These are phyloP conservation scores for Cyberlindnera americana DNA, from an alignment of 805 yeast genomes.

Conservation along the genomic window DNA sequence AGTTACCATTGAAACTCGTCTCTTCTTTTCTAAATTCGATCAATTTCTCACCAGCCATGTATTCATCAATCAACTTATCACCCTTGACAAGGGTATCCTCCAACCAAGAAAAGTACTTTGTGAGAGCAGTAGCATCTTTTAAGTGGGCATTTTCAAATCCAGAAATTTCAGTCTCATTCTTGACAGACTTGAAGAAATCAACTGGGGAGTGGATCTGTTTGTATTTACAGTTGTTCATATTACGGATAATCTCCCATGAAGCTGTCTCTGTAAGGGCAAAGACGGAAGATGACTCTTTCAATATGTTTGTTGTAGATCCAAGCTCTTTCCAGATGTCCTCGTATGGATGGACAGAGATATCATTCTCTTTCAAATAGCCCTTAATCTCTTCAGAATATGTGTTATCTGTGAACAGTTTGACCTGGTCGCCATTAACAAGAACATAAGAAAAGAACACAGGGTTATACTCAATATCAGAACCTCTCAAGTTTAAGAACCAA, in stretches of 20 bases:
- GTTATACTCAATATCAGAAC: constrained; percentile 75
- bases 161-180: constrained; percentile 65
- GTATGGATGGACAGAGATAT: constrained; percentile 52
- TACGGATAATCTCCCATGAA: constrained; percentile 65
- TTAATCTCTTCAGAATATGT: constrained; percentile 36
- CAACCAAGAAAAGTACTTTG: constrained; percentile 79
- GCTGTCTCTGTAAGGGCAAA: constrained; percentile 53
- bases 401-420: constrained; percentile 53
- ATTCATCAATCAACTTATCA: constrained; percentile 53
- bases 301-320: constrained; percentile 23
- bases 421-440: constrained; percentile 41
- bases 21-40: constrained; percentile 49
- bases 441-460: constrained; percentile 79
- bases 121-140: constrained; percentile 77
- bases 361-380: constrained; percentile 39
- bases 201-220: constrained; percentile 54
- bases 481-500: constrained; percentile 85
- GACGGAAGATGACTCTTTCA: constrained; percentile 23
- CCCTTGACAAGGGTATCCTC: constrained; percentile 49
- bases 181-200: constrained; percentile 66
- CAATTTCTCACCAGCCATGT: constrained; percentile 59
- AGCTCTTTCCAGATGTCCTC: constrained; percentile 56
- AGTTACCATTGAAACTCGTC: constrained; percentile 59
- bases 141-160: constrained; percentile 76
- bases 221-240: constrained; percentile 39